phyloP scores from a whole-genome alignment of 2,329 filamentous ascomycete genomes.

The Monosporascus sp. region DNA sequence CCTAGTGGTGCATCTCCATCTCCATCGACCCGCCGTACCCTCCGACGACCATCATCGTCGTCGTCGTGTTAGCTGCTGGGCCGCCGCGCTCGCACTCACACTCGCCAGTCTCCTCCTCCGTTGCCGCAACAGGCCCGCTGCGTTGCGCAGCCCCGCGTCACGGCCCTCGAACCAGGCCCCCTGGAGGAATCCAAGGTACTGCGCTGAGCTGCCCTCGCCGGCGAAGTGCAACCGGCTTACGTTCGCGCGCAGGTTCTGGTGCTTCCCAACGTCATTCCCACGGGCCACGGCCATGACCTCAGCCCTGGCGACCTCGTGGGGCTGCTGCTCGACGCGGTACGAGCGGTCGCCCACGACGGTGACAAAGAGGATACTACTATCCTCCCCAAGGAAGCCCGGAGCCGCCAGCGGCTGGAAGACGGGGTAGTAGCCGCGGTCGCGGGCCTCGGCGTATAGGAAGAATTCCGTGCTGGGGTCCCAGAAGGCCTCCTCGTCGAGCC shows the following conservation, averaged over 20 bases:
- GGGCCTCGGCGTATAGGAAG: conserved; percentile 41
- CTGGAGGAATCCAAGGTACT: conserved; percentile 64
- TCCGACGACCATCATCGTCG: conserved; percentile 16
- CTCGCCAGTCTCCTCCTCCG: conserved; percentile 1
- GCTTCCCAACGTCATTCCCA: conserved; percentile 56
- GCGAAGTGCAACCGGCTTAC: conserved; percentile 58
- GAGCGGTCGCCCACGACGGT: conserved; percentile 55
- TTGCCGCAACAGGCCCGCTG: conserved; percentile 25
- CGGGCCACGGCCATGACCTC: conserved; percentile 59
- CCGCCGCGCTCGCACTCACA: background rate
- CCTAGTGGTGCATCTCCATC: conserved; percentile 13
- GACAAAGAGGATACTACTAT: conserved; percentile 60
- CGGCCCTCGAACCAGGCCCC: conserved; percentile 56
- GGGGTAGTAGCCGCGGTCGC: conserved; percentile 41
- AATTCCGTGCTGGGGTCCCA: conserved; percentile 48
- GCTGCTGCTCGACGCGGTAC: conserved; percentile 54
- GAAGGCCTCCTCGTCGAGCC: conserved; percentile 62
- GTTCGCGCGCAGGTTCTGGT: conserved; percentile 65
- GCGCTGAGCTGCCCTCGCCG: conserved; percentile 57
- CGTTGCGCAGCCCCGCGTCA: conserved; percentile 41
- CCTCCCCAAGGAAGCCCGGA: conserved; percentile 53
- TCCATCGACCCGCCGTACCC: conserved; percentile 18
- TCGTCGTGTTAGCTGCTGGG: conserved; percentile 10
- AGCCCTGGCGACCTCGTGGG: conserved; percentile 50
- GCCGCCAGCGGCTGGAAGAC: conserved; percentile 60